A percentile compares a stretch with the other conserved stretches of the same genome.
These are phyloP conservation scores for Allium fistulosum DNA, from an alignment of 106 monocot genomes.

Conservation along the genomic window DNA sequence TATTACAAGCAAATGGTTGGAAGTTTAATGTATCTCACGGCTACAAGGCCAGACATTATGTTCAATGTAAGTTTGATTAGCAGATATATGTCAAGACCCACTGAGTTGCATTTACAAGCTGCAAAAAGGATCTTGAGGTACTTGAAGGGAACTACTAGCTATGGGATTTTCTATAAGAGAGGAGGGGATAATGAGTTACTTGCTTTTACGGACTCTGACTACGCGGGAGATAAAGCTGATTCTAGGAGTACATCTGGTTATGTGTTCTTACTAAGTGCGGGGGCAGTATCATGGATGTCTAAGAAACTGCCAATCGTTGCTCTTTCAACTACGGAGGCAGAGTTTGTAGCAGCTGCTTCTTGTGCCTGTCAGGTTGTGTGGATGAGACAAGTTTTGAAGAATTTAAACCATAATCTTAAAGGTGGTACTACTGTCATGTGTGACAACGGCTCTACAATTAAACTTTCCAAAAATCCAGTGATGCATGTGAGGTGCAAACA, in stretches of 20 bases:
- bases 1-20: background rate
- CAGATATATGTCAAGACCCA: conserved; percentile 1
- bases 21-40: conserved; percentile 5
- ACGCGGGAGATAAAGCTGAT: background rate
- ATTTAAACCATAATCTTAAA: background rate
- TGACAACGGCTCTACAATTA: background rate
- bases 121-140: background rate
- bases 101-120: background rate
- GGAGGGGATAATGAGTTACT: background rate
- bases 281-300: background rate
- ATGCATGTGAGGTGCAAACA: background rate
- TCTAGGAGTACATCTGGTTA: background rate
- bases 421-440: background rate
- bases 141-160: background rate
- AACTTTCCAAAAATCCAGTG: conserved; percentile 1
- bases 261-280: background rate
- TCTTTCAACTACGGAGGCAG: too few species aligned
- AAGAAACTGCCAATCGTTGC: too few species aligned
- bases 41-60: conserved; percentile 1
- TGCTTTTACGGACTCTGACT: background rate
- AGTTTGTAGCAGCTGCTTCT: background rate
- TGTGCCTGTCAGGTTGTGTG: background rate
- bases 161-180: background rate
- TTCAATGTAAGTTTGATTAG: conserved; percentile 1
- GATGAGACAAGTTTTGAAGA: background rate